These are phyloP conservation scores for Ormosia semicastrata DNA, from an alignment of 306 rosid species.

Conservation along the genomic window DNA sequence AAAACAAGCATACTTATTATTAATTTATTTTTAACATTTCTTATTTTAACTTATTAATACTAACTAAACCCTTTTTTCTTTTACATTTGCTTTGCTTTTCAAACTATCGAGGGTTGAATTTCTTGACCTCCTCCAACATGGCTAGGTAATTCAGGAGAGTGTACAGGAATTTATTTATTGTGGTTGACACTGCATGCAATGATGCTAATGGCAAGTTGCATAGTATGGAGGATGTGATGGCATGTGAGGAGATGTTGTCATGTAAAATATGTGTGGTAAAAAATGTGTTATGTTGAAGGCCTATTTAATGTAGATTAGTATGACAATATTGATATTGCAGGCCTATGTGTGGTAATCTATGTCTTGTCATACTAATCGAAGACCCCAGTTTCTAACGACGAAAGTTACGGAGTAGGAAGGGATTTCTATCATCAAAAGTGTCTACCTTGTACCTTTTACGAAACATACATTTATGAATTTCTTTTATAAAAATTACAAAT, in stretches of 20 bases:
- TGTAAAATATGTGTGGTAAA: not conserved
- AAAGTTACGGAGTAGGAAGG: too few species aligned
- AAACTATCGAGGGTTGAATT: not conserved
- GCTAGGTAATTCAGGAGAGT: not conserved
- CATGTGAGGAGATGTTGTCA: conserved; percentile 4
- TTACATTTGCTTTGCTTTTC: not conserved
- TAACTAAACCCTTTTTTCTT: too few species aligned
- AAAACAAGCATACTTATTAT: too few species aligned
- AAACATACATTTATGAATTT: too few species aligned
- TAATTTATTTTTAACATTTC: too few species aligned
- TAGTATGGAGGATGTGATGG: not conserved
- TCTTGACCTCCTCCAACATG: not conserved
- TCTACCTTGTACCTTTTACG: too few species aligned
- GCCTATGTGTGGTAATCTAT: too few species aligned
- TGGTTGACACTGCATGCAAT: not conserved
- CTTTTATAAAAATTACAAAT: too few species aligned
- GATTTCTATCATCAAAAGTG: too few species aligned
- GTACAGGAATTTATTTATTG: conserved; percentile 10
- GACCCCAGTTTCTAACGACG: too few species aligned
- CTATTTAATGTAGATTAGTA: not conserved
- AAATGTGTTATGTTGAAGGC: not conserved
- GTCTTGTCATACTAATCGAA: too few species aligned
- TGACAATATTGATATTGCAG: not conserved
- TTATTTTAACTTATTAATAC: too few species aligned
- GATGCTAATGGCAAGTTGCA: conserved; percentile 6